A percentile compares a stretch with the other conserved stretches of the same genome.
Evolutionary conservation across 1,139 yeast genomes (phyloP).

Genomic region (Hyphopichia buzzinii): DNA sequence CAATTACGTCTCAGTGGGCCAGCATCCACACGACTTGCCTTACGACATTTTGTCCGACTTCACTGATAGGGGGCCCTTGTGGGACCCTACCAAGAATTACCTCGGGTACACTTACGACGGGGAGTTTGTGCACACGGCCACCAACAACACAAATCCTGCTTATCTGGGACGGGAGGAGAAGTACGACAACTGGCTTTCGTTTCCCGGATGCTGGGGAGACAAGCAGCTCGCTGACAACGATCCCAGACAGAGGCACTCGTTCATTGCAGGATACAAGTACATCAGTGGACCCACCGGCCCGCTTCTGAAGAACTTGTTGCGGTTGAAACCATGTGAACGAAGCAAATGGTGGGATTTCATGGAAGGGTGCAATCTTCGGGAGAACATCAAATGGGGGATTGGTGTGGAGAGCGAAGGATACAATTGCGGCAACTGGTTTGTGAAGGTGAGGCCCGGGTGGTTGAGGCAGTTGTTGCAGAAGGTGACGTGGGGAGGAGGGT

Average conservation of each 20-base stretch:
- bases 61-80: slow-evolving; percentile 90
- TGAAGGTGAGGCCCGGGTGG: slow-evolving; percentile 49
- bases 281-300: slow-evolving; percentile 96
- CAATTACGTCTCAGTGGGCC: slow-evolving; percentile 93
- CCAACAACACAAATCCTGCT: slow-evolving; percentile 39
- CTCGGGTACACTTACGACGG: slow-evolving; percentile 81
- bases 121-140: slow-evolving; percentile 36
- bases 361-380: slow-evolving; percentile 76
- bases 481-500: slow-evolving; percentile 69
- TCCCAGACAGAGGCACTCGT: slow-evolving; percentile 71
- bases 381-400: slow-evolving; percentile 74
- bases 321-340: slow-evolving; percentile 76
- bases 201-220: slow-evolving; percentile 92
- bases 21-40: slow-evolving; percentile 93
- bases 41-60: slow-evolving; percentile 87
- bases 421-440: slow-evolving; percentile 61
- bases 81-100: slow-evolving; percentile 87
- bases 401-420: slow-evolving; percentile 86
- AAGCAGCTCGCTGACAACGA: slow-evolving; percentile 63
- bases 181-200: slow-evolving; percentile 78
- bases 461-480: slow-evolving; percentile 46
- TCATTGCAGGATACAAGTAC: slow-evolving; percentile 85
- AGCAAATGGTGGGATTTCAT: slow-evolving; percentile 83
- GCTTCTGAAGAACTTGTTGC: slow-evolving; percentile 64
- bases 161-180: slow-evolving; percentile 55